Base-by-base conservation (phyloP, 768 basidiomycete species). In the Austroboletus eburneus region DNA sequence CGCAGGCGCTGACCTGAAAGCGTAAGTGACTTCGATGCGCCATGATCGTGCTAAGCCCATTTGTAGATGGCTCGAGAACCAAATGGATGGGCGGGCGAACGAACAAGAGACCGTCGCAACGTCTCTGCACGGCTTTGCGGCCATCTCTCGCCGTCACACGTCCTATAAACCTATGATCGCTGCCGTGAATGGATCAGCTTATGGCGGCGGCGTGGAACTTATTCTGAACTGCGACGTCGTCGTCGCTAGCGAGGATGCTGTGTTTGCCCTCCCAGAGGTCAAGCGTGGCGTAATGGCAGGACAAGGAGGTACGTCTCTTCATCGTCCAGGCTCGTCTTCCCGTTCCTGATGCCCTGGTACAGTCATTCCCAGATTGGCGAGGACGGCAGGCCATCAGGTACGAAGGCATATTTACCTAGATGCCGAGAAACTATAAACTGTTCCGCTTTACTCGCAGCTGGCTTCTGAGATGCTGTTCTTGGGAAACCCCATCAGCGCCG, bases 141-240 rank as follows among this genome's bases (percentile, higher is more conserved):
- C 84, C 29, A 67, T 91, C 32, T 90, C 87, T 2, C 77, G 85
- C 21, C 75, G 89, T 4, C 74, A 72, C 33, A 63, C 62, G 29
- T 78, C 78, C 1, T 71, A 64, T 50, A 91, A 91, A 58, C 87
- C 87, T 6, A 78, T 89, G 42, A 83, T 91, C 39, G 89, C 88
- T 12, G 88, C 89, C 3, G 87, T 89, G 2, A 78, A 81, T 48
- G 88, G 88, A n/a, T 76, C 81, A 24, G 79, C 82, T 0, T 79
- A 78, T 39, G 83, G 83, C 27, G 85, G 85, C 2, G 85, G 81
- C 7, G 69, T 77, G 51, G 84, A 85, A 58, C 74, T 86, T 41
- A 52, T 87, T 2, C 55, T 90, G 5, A 91, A 91, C 53, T 89
- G 86, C 50, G 89, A 91, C 57, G 58, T 90, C 22, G 85, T 90